A percentile compares a stretch with the other conserved stretches of the same genome.
phyloP scores from a whole-genome alignment of 805 yeast species.

The Saturnispora saitoi region DNA sequence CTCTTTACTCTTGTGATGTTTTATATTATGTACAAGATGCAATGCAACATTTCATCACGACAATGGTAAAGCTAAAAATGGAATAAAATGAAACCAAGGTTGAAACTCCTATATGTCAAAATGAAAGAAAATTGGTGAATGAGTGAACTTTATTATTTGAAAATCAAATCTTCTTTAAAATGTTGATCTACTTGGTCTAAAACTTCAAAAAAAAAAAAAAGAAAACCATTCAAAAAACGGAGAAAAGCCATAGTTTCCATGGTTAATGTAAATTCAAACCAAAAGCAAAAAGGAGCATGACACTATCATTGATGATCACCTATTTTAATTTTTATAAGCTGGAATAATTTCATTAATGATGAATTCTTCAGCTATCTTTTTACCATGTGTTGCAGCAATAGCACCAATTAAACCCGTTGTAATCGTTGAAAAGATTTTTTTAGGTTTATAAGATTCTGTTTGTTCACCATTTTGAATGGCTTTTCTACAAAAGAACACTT shows the following conservation, averaged over 20 bases:
- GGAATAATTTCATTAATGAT: slow-evolving; percentile 40
- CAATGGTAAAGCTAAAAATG: too few species aligned
- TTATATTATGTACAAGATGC: slow-evolving; percentile 4
- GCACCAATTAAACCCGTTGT: slow-evolving; percentile 57
- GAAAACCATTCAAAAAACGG: too few species aligned
- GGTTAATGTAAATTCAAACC: background rate
- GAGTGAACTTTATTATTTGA: too few species aligned
- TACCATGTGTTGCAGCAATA: slow-evolving; percentile 54
- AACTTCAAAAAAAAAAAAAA: too few species aligned
- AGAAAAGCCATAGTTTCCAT: too few species aligned
- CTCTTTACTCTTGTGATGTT: background rate
- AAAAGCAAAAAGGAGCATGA: background rate
- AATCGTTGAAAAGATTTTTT: slow-evolving; percentile 24
- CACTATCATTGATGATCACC: background rate
- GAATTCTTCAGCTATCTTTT: slow-evolving; percentile 47
- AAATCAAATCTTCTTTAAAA: too few species aligned
- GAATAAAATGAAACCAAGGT: too few species aligned
- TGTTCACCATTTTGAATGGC: slow-evolving; percentile 30
- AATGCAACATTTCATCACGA: background rate
- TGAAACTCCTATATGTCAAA: too few species aligned
- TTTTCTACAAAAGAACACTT: slow-evolving; percentile 59
- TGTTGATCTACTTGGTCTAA: too few species aligned
- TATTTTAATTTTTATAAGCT: slow-evolving; percentile 7
- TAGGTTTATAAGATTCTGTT: slow-evolving; percentile 20
- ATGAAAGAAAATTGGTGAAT: too few species aligned